Evolutionary conservation across 2,329 filamentous ascomycete species (phyloP), one percentile per base, ranked within the genome.

Genomic region (Penicillium expansum): DNA sequence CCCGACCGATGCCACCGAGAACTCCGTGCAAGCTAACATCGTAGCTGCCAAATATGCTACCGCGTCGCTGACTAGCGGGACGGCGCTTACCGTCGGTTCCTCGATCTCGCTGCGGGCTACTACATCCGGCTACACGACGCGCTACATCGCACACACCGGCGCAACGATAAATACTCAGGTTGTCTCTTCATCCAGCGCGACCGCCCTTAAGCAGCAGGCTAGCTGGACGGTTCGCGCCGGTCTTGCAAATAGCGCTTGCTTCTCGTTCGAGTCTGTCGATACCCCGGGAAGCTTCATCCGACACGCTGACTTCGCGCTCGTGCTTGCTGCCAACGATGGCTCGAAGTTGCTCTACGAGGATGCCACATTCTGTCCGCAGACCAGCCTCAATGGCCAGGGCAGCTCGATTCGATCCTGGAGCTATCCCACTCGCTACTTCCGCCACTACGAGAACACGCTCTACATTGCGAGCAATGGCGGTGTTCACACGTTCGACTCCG

Each of bases 191-290:
- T 79, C 79, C 27, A 84, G 79, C 69, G 73, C 66, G 44, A 78
- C 76, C 0, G 64, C 75, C 1, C 78, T 85, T 48, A 80, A 85
- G 57, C 72, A 79, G 53, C 74, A 79, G 55, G 79, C 81, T 14
- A 84, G 76, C 65, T 85, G 80, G 78, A 81, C 75, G 0, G 80
- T 84, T 24, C 80, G 78, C 55, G 67, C 80, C 0, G 84, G 84
- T 13, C 80, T 87, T 2, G 82, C 71, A 5, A 83, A 84, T 68
- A 79, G 75, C 57, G 82, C 55, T 27, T 88, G 85, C 70, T 77
- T 77, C 67, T 87, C 84, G 0, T 87, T 87, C 59, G 85, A 87
- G 71, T 84, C 83, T 0, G 71, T 69, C 11, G 83, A 86, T 58
- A 80, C 80, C 0, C 73, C 84, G 1, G 84, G 84, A 3, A 83